phyloP scores from a whole-genome alignment of 257 asterid genomes.

The Marsdenia floribunda region DNA sequence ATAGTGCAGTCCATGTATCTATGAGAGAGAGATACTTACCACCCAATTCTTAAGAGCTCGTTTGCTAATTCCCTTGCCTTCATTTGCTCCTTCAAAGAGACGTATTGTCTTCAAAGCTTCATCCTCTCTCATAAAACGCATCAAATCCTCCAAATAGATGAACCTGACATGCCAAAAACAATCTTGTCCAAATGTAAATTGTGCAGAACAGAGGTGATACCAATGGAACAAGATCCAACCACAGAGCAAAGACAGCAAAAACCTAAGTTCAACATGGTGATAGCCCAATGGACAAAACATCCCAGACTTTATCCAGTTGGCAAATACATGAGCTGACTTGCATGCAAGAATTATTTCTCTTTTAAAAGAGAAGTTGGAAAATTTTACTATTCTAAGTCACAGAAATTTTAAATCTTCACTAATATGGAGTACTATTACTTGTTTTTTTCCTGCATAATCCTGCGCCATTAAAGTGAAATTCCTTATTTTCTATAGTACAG shows the following conservation, averaged over 20 bases:
- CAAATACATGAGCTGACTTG: not conserved
- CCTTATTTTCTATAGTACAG: not conserved
- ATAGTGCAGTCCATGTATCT: not conserved
- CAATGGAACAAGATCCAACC: not conserved
- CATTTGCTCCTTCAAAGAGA: conserved; percentile 67
- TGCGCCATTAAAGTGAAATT: not conserved
- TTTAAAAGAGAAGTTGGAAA: not conserved
- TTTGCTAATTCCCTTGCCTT: conserved; percentile 72
- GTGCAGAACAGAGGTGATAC: not conserved
- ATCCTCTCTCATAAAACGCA: conserved; percentile 81
- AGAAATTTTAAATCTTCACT: not conserved
- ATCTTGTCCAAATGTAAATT: not conserved
- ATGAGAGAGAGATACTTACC: conserved; percentile 34
- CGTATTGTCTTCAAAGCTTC: conserved; percentile 61
- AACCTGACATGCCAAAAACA: conserved; percentile 30
- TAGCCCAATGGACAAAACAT: not conserved
- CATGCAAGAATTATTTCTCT: not conserved
- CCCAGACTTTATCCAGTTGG: not conserved
- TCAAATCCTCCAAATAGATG: conserved; percentile 60
- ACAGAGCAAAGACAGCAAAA: not conserved
- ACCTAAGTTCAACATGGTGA: not conserved
- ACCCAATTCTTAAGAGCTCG: conserved; percentile 83
- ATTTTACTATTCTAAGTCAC: not conserved
- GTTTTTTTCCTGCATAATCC: not conserved
- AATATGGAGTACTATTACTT: not conserved